A percentile compares a stretch with the other conserved stretches of the same genome.
Evolutionary conservation across 371 early-diverging fungal genomes (phyloP).

Genomic region (Lichtheimia ornata): DNA sequence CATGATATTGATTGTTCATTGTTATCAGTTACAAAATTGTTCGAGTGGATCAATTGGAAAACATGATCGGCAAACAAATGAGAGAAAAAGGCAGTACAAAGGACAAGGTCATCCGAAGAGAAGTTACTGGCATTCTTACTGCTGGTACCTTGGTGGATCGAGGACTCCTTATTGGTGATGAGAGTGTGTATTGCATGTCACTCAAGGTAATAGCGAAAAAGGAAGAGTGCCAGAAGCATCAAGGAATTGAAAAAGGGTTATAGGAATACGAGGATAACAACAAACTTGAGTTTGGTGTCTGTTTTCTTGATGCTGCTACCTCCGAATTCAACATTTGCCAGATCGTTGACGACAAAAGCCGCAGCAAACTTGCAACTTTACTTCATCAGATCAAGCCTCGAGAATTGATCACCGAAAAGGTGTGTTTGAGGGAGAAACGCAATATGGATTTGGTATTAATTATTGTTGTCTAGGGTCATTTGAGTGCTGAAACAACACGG

Average conservation of each 20-base stretch:
- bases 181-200: slow-evolving; percentile 92
- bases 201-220: slow-evolving; percentile 62
- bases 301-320: slow-evolving; percentile 95
- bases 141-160: slow-evolving; percentile 95
- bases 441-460: background rate
- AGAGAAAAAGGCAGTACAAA: slow-evolving; percentile 52
- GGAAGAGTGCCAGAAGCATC: too few relatives aligned
- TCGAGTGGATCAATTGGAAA: slow-evolving; percentile 99
- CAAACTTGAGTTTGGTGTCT: slow-evolving; percentile 70
- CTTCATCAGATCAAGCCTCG: slow-evolving; percentile 89
- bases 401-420: slow-evolving; percentile 86
- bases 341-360: slow-evolving; percentile 85
- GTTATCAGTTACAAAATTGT: slow-evolving; percentile 83
- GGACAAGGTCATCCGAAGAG: slow-evolving; percentile 93
- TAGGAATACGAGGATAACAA: slow-evolving; percentile 43
- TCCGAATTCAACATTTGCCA: slow-evolving; percentile 84
- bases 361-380: slow-evolving; percentile 90
- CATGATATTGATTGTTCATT: background rate
- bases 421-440: slow-evolving; percentile 16
- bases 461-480: slow-evolving; percentile 39
- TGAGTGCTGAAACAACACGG: slow-evolving; percentile 67
- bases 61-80: slow-evolving; percentile 93
- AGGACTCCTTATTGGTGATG: slow-evolving; percentile 82
- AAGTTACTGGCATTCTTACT: slow-evolving; percentile 93
- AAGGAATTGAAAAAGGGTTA: too few relatives aligned